These are phyloP conservation scores for Zarea fungicola DNA, from an alignment of 2,329 filamentous ascomycete species.

Conservation along the genomic window DNA sequence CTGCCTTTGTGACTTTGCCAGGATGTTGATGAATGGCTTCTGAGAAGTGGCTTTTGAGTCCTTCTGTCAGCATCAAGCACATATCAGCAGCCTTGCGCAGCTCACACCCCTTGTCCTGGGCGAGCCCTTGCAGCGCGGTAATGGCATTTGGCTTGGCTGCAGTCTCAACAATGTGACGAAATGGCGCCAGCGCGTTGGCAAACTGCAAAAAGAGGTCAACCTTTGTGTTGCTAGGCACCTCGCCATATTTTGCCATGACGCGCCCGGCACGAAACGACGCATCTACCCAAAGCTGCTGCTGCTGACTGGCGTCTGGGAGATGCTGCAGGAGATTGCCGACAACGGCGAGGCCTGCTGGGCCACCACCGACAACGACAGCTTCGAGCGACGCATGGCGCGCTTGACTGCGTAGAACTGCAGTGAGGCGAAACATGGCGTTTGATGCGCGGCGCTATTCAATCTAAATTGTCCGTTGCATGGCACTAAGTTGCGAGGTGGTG, in stretches of 20 bases:
- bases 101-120: slow-evolving; percentile 52
- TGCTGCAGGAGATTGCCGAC: slow-evolving; percentile 57
- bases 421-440: neutral
- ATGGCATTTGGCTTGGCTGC: slow-evolving; percentile 49
- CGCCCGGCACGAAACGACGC: slow-evolving; percentile 49
- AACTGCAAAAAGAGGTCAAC: slow-evolving; percentile 54
- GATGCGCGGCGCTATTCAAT: too few species aligned
- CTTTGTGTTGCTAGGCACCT: slow-evolving; percentile 59
- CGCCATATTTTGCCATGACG: slow-evolving; percentile 50
- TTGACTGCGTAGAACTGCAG: neutral
- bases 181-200: slow-evolving; percentile 47
- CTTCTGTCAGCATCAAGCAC: slow-evolving; percentile 38
- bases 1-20: slow-evolving; percentile 34
- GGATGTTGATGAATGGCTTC: slow-evolving; percentile 34
- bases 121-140: slow-evolving; percentile 44
- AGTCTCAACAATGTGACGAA: slow-evolving; percentile 44
- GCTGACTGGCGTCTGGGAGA: slow-evolving; percentile 28
- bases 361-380: slow-evolving; percentile 19
- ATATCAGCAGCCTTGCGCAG: slow-evolving; percentile 55
- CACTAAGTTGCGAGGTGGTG: too few species aligned
- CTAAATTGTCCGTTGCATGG: too few species aligned
- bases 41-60: slow-evolving; percentile 31
- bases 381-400: slow-evolving; percentile 6
- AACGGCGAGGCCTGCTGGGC: slow-evolving; percentile 45
- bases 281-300: slow-evolving; percentile 54